phyloP scores from a whole-genome alignment of 2,329 filamentous ascomycete species.

The Amylocarpus encephaloides region DNA sequence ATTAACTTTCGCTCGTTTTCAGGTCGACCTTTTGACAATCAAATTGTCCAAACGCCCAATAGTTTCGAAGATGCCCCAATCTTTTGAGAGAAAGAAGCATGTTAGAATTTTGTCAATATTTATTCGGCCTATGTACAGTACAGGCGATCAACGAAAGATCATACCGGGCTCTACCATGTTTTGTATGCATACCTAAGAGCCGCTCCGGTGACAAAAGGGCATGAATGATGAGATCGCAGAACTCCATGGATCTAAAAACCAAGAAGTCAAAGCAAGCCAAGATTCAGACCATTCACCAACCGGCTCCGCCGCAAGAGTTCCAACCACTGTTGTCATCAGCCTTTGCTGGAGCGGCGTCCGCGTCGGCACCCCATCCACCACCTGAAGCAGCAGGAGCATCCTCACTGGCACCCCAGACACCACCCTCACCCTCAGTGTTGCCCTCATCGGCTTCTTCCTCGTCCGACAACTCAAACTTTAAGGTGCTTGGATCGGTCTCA shows the following conservation, averaged over 20 bases:
- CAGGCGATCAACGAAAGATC: no score
- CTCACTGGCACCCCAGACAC: not conserved
- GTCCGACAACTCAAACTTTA: conserved; percentile 24
- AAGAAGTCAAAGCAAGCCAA: not conserved
- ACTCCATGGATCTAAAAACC: not conserved
- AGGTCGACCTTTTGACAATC: no score
- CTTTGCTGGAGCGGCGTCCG: not conserved
- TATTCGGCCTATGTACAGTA: no score
- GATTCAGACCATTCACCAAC: not conserved
- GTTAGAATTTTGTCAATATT: no score
- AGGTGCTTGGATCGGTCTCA: conserved; percentile 18
- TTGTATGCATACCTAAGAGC: no score
- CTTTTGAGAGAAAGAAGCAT: no score
- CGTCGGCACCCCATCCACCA: not conserved
- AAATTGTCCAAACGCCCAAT: no score
- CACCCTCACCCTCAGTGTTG: not conserved
- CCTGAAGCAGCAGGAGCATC: not conserved
- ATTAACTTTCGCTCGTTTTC: no score
- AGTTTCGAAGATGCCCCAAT: no score
- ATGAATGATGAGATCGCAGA: not conserved
- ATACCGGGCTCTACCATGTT: no score
- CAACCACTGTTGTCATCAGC: no score
- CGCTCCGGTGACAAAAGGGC: no score
- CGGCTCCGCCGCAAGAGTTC: not conserved
- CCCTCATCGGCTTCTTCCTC: conserved; percentile 5